A percentile compares a stretch with the other conserved stretches of the same genome.
Conservation (phyloP, 768 basidiomycete species). For the Sarcodon aspratus region DNA sequence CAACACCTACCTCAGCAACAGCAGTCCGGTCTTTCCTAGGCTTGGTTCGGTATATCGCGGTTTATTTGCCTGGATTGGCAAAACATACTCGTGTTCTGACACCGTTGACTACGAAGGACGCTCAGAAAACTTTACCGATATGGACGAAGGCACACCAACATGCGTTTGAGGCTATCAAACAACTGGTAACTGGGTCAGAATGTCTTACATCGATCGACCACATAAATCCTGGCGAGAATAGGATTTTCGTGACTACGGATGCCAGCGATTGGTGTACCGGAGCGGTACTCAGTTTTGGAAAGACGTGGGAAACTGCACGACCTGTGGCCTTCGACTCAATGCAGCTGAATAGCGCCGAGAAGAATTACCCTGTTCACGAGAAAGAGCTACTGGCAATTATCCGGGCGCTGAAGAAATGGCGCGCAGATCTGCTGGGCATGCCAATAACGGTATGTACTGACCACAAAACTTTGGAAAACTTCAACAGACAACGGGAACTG, state of each 20-base stretch:
- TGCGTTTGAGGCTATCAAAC: slow-evolving; percentile 26
- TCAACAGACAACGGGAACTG: slow-evolving; percentile 20
- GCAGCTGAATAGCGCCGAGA: slow-evolving; percentile 18
- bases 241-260: slow-evolving; percentile 24
- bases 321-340: slow-evolving; percentile 23
- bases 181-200: slow-evolving; percentile 10
- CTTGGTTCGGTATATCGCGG: slow-evolving; percentile 10
- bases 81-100: slow-evolving; percentile 10
- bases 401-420: slow-evolving; percentile 14
- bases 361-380: slow-evolving; percentile 26
- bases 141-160: slow-evolving; percentile 18
- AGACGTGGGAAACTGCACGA: slow-evolving; percentile 18
- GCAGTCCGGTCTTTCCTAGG: slow-evolving; percentile 9
- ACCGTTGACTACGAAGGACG: slow-evolving; percentile 14
- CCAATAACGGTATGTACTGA: slow-evolving; percentile 21
- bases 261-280: slow-evolving; percentile 19
- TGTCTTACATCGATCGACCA: slow-evolving; percentile 23
- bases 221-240: slow-evolving; percentile 13
- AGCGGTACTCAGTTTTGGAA: slow-evolving; percentile 19
- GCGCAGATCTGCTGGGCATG: slow-evolving; percentile 10
- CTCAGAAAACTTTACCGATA: slow-evolving; percentile 13
- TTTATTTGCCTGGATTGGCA: slow-evolving; percentile 9
- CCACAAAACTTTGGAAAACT: slow-evolving; percentile 24
- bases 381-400: slow-evolving; percentile 28
- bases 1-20: slow-evolving; percentile 12